Percentiles rank a stretch among this genome's conserved stretches.
Evolutionary conservation across 2,329 filamentous ascomycete genomes (phyloP).

Genomic region (Microascus cirrosus): DNA sequence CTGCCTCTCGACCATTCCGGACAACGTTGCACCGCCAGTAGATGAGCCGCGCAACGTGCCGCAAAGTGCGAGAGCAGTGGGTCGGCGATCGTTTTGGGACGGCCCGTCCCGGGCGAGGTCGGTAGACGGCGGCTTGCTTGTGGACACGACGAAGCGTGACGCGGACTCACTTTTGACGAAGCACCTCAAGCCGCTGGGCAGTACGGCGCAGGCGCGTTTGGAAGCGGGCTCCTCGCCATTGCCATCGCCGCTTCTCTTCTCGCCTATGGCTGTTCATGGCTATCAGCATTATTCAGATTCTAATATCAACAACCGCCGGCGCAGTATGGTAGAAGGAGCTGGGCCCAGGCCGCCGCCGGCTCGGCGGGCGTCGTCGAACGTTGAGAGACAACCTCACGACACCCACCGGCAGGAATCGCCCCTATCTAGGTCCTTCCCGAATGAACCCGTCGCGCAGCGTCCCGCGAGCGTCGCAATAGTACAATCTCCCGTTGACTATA

Average conservation of each 20-base stretch:
- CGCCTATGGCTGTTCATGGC: not conserved
- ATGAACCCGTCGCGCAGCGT: not conserved
- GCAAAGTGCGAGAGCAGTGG: not conserved
- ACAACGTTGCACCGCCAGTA: slow-evolving; percentile 42
- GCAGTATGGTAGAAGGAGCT: slow-evolving; percentile 9
- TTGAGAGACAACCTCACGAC: slow-evolving; percentile 3
- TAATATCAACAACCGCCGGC: not conserved
- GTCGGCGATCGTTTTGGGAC: not conserved
- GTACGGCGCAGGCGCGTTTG: not conserved
- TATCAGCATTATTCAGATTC: slow-evolving; percentile 1
- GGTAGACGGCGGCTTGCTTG: not conserved
- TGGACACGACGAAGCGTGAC: not conserved
- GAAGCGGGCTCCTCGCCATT: not conserved
- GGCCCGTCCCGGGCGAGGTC: not conserved
- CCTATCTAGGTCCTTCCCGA: not conserved
- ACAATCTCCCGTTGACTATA: not conserved
- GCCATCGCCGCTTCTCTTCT: not conserved
- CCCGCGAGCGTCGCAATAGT: not conserved
- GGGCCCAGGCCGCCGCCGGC: slow-evolving; percentile 33
- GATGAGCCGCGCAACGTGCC: slow-evolving; percentile 57
- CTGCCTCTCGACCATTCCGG: slow-evolving; percentile 9
- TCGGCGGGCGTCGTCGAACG: slow-evolving; percentile 25
- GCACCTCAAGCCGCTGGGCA: not conserved
- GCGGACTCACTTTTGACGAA: slow-evolving; percentile 1
- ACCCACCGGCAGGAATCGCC: slow-evolving; percentile 2